These are phyloP conservation scores for Meredithiella fracta DNA, from an alignment of 2,329 filamentous ascomycete species.

Conservation along the genomic window DNA sequence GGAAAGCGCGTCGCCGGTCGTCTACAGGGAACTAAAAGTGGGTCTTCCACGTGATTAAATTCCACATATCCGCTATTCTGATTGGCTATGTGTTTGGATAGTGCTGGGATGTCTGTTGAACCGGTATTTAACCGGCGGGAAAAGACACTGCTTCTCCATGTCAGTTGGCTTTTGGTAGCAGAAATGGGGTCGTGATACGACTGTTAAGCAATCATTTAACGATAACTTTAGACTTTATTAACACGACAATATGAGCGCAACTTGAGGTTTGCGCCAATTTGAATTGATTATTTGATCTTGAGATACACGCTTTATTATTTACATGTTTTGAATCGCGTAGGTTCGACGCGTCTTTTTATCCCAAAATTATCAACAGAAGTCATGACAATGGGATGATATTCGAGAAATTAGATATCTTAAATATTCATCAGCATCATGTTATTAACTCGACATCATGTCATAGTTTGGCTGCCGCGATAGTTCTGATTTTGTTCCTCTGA, in stretches of 20 bases:
- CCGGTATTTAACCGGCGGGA: conserved; percentile 5
- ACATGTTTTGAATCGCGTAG: conserved; percentile 9
- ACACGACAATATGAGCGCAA: background rate
- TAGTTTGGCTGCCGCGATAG: no score
- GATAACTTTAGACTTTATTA: background rate
- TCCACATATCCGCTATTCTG: background rate
- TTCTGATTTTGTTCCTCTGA: background rate
- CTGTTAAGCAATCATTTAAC: conserved; percentile 1
- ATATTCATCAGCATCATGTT: no score
- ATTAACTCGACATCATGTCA: no score
- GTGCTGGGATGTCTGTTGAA: background rate
- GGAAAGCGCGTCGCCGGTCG: conserved; percentile 12
- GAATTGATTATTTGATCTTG: conserved; percentile 3
- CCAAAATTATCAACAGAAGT: background rate
- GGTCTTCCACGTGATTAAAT: conserved; percentile 7
- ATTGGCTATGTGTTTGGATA: conserved; percentile 3
- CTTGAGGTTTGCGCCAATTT: conserved; percentile 11
- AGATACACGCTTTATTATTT: background rate
- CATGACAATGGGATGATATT: background rate
- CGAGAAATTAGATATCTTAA: background rate
- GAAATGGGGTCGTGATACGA: conserved; percentile 13
- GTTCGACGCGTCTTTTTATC: conserved; percentile 10
- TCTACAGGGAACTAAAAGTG: conserved; percentile 9
- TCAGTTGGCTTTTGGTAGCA: no score
- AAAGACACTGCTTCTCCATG: conserved; percentile 5